Percentiles rank a stretch among this genome's conserved stretches.
phyloP scores from a whole-genome alignment of 768 basidiomycete species.

The Panellus pusillus region DNA sequence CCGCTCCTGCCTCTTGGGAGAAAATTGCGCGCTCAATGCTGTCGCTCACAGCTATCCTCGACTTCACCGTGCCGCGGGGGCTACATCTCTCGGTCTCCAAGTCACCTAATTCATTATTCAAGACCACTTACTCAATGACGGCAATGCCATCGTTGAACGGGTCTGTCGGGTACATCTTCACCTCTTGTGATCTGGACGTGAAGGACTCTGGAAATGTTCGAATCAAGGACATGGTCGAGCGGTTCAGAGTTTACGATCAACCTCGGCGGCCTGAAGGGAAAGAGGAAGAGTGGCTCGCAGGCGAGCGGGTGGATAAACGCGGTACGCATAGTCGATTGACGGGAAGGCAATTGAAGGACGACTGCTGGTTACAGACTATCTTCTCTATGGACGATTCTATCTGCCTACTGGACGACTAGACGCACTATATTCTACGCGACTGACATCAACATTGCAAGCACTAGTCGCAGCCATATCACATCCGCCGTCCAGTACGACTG shows the following conservation, averaged over 20 bases:
- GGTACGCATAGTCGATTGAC: slow-evolving; percentile 45
- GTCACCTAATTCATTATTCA: slow-evolving; percentile 85
- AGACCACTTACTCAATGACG: slow-evolving; percentile 89
- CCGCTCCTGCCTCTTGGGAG: slow-evolving; percentile 11
- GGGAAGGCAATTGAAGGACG: slow-evolving; percentile 19
- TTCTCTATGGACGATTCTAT: slow-evolving; percentile 90
- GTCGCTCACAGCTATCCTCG: slow-evolving; percentile 68
- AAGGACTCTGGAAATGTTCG: slow-evolving; percentile 67
- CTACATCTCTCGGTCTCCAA: slow-evolving; percentile 82
- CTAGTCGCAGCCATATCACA: slow-evolving; percentile 87
- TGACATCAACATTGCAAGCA: slow-evolving; percentile 77
- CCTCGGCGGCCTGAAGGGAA: slow-evolving; percentile 78
- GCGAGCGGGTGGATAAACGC: slow-evolving; percentile 71
- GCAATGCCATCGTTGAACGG: slow-evolving; percentile 92
- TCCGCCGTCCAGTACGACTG: slow-evolving; percentile 53
- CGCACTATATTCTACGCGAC: slow-evolving; percentile 81
- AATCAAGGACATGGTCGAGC: slow-evolving; percentile 88
- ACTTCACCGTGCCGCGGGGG: slow-evolving; percentile 85
- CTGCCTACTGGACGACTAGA: slow-evolving; percentile 87
- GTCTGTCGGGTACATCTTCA: slow-evolving; percentile 91
- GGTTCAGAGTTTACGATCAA: slow-evolving; percentile 80
- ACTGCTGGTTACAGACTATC: slow-evolving; percentile 62
- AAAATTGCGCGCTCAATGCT: slow-evolving; percentile 11
- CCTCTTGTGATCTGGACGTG: slow-evolving; percentile 78
- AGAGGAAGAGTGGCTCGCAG: slow-evolving; percentile 80